These are phyloP conservation scores for Podaxis carcinomalis DNA, from an alignment of 768 basidiomycete genomes.

Conservation along the genomic window DNA sequence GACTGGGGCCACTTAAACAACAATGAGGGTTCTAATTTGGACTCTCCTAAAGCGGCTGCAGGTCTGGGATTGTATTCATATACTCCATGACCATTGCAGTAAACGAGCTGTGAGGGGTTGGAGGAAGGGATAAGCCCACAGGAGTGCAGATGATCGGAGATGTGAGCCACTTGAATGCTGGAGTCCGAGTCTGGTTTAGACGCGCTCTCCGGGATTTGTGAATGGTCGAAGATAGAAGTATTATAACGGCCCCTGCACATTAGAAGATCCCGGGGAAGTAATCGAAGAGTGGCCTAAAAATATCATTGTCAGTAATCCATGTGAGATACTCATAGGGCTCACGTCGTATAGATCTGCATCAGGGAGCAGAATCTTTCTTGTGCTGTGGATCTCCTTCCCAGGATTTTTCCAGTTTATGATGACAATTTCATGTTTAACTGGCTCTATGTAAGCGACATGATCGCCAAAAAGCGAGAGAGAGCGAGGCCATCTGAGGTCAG, in stretches of 20 bases:
- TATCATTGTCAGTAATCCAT: neutral
- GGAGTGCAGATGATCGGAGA: neutral
- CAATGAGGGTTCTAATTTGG: neutral
- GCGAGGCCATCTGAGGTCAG: neutral
- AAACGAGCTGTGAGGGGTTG: neutral
- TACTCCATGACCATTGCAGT: neutral
- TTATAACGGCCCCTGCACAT: too few relatives aligned
- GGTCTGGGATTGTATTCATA: neutral
- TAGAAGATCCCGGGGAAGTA: neutral
- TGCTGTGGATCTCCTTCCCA: neutral
- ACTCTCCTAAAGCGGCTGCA: neutral
- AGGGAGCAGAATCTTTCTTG: neutral
- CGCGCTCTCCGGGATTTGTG: neutral
- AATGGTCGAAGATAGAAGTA: neutral
- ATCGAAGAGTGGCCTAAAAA: neutral
- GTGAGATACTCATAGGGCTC: neutral
- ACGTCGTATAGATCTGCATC: neutral
- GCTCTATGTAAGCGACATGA: too few relatives aligned
- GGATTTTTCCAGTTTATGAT: neutral
- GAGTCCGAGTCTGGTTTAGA: neutral
- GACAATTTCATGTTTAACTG: neutral
- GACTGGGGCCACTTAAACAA: neutral
- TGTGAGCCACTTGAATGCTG: neutral
- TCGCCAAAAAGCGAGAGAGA: neutral
- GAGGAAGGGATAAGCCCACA: neutral